phyloP scores from a whole-genome alignment of 2,329 filamentous ascomycete species.

The Leptosphaerulina australis region DNA sequence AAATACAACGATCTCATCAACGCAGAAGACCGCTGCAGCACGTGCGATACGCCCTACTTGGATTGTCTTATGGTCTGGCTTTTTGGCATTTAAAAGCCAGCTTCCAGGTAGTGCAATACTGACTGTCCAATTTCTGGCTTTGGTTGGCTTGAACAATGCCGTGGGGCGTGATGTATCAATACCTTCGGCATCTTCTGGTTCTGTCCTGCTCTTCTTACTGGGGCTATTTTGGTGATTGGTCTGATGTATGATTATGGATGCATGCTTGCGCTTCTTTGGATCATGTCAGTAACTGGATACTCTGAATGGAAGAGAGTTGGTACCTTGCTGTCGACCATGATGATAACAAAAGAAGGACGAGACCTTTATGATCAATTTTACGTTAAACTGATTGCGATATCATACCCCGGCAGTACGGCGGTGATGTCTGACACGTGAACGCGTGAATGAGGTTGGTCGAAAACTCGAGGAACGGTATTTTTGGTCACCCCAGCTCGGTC shows the following conservation, averaged over 20 bases:
- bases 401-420: background rate
- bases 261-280: slow-evolving; percentile 35
- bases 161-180: slow-evolving; percentile 69
- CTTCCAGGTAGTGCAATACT: slow-evolving; percentile 81
- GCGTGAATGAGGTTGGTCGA: slow-evolving; percentile 19
- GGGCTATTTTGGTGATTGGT: slow-evolving; percentile 17
- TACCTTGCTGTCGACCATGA: slow-evolving; percentile 17
- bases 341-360: background rate
- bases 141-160: slow-evolving; percentile 68
- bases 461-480: slow-evolving; percentile 12
- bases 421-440: slow-evolving; percentile 12
- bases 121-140: slow-evolving; percentile 72
- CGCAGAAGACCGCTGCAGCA: slow-evolving; percentile 78
- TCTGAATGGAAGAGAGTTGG: background rate
- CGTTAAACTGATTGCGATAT: background rate
- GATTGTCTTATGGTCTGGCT: slow-evolving; percentile 75
- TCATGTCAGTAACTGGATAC: background rate
- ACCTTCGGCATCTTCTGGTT: slow-evolving; percentile 19
- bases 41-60: slow-evolving; percentile 78
- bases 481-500: slow-evolving; percentile 18
- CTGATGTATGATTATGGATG: slow-evolving; percentile 28
- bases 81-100: slow-evolving; percentile 67
- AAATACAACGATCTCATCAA: slow-evolving; percentile 84
- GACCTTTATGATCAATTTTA: background rate
- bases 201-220: slow-evolving; percentile 26